Evolutionary conservation across 495 filamentous ascomycete genomes (phyloP).

Genomic region (Parathielavia appendiculata): DNA sequence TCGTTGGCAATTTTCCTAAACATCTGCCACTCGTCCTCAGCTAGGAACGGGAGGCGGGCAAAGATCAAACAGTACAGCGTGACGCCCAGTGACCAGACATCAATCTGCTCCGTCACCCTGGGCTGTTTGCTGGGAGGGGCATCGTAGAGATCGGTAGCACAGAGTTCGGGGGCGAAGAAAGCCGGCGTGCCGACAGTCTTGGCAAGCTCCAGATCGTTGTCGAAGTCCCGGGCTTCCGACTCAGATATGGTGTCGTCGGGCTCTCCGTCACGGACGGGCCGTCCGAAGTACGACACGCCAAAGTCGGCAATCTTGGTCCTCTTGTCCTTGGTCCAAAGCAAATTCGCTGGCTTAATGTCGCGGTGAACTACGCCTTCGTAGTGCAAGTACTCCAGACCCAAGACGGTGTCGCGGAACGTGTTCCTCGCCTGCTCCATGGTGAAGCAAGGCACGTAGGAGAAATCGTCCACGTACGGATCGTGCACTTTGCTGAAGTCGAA

Average conservation of each 20-base stretch:
- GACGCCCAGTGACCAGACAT: constrained; percentile 95
- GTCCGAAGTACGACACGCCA: constrained; percentile 92
- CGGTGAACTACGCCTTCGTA: constrained; percentile 96
- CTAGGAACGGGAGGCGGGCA: constrained; percentile 87
- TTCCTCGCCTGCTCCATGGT: constrained; percentile 79
- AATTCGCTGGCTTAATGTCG: constrained; percentile 98
- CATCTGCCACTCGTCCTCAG: constrained; percentile 83
- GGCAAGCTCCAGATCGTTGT: constrained; percentile 87
- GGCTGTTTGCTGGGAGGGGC: constrained; percentile 35
- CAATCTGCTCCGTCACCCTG: constrained; percentile 64
- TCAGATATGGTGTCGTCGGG: constrained; percentile 74
- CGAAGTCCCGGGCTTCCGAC: constrained; percentile 74
- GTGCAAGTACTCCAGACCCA: constrained; percentile 92
- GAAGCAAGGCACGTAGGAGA: constrained; percentile 84
- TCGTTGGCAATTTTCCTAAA: constrained; percentile 87
- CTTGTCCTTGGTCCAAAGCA: constrained; percentile 78
- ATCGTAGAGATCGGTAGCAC: constrained; percentile 62
- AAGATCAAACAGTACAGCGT: constrained; percentile 94
- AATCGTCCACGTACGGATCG: constrained; percentile 70
- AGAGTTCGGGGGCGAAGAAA: constrained; percentile 98
- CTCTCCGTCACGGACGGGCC: constrained; percentile 71
- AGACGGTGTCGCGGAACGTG: constrained; percentile 86
- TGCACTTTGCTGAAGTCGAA: constrained; percentile 49
- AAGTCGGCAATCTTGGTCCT: constrained; percentile 99
- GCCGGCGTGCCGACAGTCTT: constrained; percentile 97